Base-by-base conservation (phyloP, 2,329 filamentous ascomycete genomes). In the Fusarium kyushuense region DNA sequence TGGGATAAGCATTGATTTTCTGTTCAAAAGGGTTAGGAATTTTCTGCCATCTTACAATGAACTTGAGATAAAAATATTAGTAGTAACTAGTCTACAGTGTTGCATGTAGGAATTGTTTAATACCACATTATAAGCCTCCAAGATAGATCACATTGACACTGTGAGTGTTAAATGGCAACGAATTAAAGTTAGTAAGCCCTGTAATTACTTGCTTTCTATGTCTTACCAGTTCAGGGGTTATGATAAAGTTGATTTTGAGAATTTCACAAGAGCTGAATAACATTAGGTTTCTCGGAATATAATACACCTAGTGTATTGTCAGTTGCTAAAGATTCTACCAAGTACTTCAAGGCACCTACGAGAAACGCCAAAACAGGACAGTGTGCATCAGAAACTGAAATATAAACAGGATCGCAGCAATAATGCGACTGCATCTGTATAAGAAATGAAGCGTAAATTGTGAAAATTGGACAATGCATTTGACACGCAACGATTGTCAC, bases 1-100 rank as follows among this genome's bases (percentile, higher is more conserved):
- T 64, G 67, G 1, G 67, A 71, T n/a, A 56, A 25, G 35, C 66
- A 70, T 41, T 21, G 40, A 40, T 70, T 70, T 16, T 27, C 54
- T 6, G 64, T 67, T 3, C 54, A 9, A 19, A 49, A 40, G 17
- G 16, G n/a, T 6, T 45, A 52, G 2, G 16, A 23, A 1, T 2
- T 14, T 5, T 14, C 12, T 33, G 6, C 7, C 3, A 25, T 11
- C 5, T 5, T n/a, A 13, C 1, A 33, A 23, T 2, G 10, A 47
- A n/a, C 9, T 33, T 2, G 21, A 47, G 10, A 21, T 32, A 8
- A 17, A 47, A 4, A 13, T 16, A 46, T 32, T 10, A 13, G 2
- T 23, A 16, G 3, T 9, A 12, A 17, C 2, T 16, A 32, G 16
- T 25, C 6, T 21, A 6, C 29, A 19, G 6, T 47, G 4, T 6